Evolutionary conservation across 352 stramenopile species (phyloP), one percentile per base, ranked within the genome.

Genomic region (Globisporangium perplexum): DNA sequence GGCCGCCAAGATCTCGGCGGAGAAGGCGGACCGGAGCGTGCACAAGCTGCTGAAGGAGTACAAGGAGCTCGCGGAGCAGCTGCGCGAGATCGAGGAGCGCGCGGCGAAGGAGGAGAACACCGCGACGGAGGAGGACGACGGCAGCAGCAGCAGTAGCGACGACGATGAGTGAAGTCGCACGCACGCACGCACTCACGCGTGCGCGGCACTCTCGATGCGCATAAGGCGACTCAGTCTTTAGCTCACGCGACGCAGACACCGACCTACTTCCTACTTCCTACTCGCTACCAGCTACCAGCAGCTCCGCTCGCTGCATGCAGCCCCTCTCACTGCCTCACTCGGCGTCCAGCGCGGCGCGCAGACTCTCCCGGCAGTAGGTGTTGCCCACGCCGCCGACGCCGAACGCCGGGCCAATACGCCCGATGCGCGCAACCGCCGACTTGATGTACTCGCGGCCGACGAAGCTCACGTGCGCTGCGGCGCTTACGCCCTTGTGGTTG

Each of bases 321-420:
- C n/a, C n/a, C 14, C 38, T 17, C 6, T 11, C 6, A 22, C 15
- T 12, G 4, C 22, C 6, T 11, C 8, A 44, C 39, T 44, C 39
- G 39, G 39, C 18, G 39, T 68, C 61, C 26, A 87, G 51, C 18
- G 67, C 65, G 15, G 55, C 59, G 17, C 74, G 74, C 30, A 90
- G 60, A 2, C 55, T 51, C 36, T 83, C 68, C 36, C 79, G 74
- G 55, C 76, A 86, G 67, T 75, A 82, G 22, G 56, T 74, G 70
- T 97, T 97, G 53, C 87, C 85, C 38, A 97, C 78, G 28, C 88
- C 88, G 4, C 88, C 88, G 51, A 97, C 83, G 18, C 88, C 88
- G 56, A 96, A 97, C 7, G 88, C 88, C 39, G 88, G 88, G 20
- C 83, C 86, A 46, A 97, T 96, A 41, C 88, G 86, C 1, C 68